Base-by-base conservation (phyloP, 352 stramenopile species). In the Globisporangium paroecandrum region DNA sequence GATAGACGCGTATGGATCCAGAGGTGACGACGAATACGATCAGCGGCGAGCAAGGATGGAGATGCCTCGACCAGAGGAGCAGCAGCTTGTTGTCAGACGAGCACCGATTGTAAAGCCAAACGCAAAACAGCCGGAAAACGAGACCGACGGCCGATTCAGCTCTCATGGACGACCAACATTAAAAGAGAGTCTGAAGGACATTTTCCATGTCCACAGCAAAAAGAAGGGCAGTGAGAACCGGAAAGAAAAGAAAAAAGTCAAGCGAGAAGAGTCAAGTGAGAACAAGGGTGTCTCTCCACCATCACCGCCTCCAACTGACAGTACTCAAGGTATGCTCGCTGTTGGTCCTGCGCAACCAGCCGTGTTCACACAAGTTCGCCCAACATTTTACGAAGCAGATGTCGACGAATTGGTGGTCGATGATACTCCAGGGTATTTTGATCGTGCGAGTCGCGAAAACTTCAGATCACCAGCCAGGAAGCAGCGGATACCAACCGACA, bases 381-480 rank as follows among this genome's bases (percentile, higher is more conserved):
- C 69, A 15, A 80, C 71, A 15, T 78, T 82, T 46, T 89, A 89
- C 61, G 77, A 81, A 9, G 65, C 79, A 36, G 66, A 89, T 53
- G 81, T 62, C 6, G 81, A 90, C 29, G 74, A 86, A 20, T 34
- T 83, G 3, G 79, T 93, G 1, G 74, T 89, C 56, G 83, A 93
- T 38, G 76, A 91, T 41, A 74, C 74, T 0, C 80, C 83, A 25
- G 78, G 81, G 2, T 91, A 83, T 53, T 90, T 90, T 61, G 82
- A 90, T 36, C 54, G 29, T 29, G 18, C n/a, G 15, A 46, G 7
- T 22, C 56, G 38, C 22, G 36, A 62, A 34, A 5, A 68, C 69
- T 38, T 73, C 66, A 2, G 63, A 65, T 36, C 68, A 55, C 0
- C 63, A 76, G 63, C 18, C 70, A 65, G 59, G 41, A 62, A 72